Conservation (phyloP, 2,329 filamentous ascomycete species). For the Trichoderma sp. region DNA sequence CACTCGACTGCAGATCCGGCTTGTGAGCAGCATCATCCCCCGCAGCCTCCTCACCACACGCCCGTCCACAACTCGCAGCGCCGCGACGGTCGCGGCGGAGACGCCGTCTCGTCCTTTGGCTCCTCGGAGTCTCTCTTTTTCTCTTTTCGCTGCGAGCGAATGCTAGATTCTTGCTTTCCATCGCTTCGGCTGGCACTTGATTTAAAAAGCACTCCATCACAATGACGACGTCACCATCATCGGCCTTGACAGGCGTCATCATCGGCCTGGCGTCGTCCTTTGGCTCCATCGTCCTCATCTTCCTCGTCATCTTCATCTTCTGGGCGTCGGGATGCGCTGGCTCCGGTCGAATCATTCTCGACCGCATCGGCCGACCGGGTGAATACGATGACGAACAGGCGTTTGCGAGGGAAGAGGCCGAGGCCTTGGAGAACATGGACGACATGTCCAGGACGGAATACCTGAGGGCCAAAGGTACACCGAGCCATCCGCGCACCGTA, state of each 20-base stretch:
- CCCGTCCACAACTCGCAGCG: constrained; percentile 1
- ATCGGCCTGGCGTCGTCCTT: constrained; percentile 95
- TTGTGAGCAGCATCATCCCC: constrained; percentile 9
- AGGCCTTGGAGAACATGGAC: constrained; percentile 93
- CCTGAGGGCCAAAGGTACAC: constrained; percentile 84
- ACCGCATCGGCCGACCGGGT: constrained; percentile 87
- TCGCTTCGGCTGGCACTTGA: constrained; percentile 2
- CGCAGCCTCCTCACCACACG: constrained; percentile 5
- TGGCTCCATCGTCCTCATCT: constrained; percentile 82
- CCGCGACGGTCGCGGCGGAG: constrained; percentile 20
- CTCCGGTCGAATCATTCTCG: constrained; percentile 85
- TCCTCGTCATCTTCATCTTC: constrained; percentile 87
- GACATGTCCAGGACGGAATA: constrained; percentile 89
- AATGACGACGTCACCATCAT: constrained; percentile 38
- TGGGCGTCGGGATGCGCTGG: constrained; percentile 68
- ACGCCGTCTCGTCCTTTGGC: constrained; percentile 17
- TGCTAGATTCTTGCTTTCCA: neutral
- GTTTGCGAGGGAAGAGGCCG: constrained; percentile 88
- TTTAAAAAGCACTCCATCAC: constrained; percentile 22
- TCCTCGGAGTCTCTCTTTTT: constrained; percentile 6
- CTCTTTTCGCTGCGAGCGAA: constrained; percentile 12
- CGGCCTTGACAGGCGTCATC: constrained; percentile 71
- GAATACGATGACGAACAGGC: constrained; percentile 98
- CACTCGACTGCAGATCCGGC: neutral
- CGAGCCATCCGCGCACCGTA: neutral